These are phyloP conservation scores for Solanum chiquidenum DNA, from an alignment of 257 asterid genomes.

Conservation along the genomic window DNA sequence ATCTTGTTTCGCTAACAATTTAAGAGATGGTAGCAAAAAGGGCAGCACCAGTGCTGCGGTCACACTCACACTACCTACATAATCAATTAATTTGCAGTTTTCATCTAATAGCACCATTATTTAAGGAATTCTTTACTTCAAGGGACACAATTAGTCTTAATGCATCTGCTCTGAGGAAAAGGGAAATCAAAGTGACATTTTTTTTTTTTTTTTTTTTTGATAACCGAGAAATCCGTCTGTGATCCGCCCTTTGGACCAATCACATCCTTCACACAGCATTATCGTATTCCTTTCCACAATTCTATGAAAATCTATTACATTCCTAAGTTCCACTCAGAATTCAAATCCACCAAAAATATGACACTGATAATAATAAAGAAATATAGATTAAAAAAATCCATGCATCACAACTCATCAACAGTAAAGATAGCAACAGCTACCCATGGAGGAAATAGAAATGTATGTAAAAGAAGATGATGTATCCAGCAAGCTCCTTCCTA, in stretches of 20 bases:
- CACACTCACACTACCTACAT: not conserved
- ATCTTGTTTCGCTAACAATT: not conserved
- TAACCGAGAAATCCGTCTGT: no score
- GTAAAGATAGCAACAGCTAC: not conserved
- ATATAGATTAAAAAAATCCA: not conserved
- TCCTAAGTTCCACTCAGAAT: not conserved
- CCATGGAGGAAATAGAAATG: not conserved
- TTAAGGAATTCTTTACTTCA: not conserved
- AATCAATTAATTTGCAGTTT: not conserved
- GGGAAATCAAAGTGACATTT: not conserved
- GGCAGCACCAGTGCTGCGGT: not conserved
- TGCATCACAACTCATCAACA: not conserved
- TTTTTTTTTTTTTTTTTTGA: no score
- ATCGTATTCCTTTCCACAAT: not conserved
- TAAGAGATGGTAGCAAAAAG: not conserved
- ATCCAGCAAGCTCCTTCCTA: not conserved
- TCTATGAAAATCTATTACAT: not conserved
- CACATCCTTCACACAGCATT: no score
- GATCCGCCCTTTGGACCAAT: no score
- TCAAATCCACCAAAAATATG: not conserved
- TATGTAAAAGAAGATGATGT: not conserved
- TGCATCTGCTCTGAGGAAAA: not conserved
- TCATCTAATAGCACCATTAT: not conserved
- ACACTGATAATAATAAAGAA: not conserved
- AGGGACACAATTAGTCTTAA: not conserved